phyloP scores from a whole-genome alignment of 2,329 filamentous ascomycete genomes.

The Calonectria hongkongensis region DNA sequence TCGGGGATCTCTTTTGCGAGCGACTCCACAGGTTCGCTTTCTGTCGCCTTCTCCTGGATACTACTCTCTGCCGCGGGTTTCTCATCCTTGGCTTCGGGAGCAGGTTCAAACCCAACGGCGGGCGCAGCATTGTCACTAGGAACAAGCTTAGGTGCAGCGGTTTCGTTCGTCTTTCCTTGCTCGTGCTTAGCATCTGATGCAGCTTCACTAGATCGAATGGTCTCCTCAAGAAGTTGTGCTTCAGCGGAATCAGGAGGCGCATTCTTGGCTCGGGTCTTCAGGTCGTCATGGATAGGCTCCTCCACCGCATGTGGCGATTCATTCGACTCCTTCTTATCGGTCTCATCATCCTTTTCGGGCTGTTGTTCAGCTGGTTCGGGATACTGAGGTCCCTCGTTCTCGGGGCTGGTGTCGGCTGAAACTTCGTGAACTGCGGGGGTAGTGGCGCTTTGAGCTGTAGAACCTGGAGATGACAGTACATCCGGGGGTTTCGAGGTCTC shows the following conservation, averaged over 20 bases:
- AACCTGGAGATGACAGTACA: slow-evolving; percentile 73
- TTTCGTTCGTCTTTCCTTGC: slow-evolving; percentile 21
- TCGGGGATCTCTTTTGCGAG: slow-evolving; percentile 58
- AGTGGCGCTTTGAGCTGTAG: slow-evolving; percentile 83
- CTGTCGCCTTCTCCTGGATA: slow-evolving; percentile 9
- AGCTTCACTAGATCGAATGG: slow-evolving; percentile 57
- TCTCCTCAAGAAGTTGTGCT: slow-evolving; percentile 67
- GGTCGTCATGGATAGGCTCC: slow-evolving; percentile 43
- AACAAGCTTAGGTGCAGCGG: slow-evolving; percentile 34
- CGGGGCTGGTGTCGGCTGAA: slow-evolving; percentile 85
- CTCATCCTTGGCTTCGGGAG: slow-evolving; percentile 20
- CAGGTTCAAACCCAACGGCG: slow-evolving; percentile 3
- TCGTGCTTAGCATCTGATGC: slow-evolving; percentile 41
- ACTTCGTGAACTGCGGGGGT: slow-evolving; percentile 81
- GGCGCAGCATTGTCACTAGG: slow-evolving; percentile 15
- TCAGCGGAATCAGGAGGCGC: slow-evolving; percentile 60
- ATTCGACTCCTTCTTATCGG: slow-evolving; percentile 42
- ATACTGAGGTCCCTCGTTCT: slow-evolving; percentile 78
- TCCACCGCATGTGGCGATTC: slow-evolving; percentile 31
- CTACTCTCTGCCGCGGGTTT: slow-evolving; percentile 20
- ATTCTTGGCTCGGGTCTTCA: slow-evolving; percentile 50
- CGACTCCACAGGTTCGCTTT: slow-evolving; percentile 27
- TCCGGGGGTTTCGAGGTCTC: slow-evolving; percentile 64
- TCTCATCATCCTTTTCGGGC: slow-evolving; percentile 62
- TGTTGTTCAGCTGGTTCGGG: slow-evolving; percentile 69